Percentiles rank a stretch among this genome's conserved stretches.
Evolutionary conservation across 805 yeast genomes (phyloP).

Genomic region (Kazachstania kunashirensis): DNA sequence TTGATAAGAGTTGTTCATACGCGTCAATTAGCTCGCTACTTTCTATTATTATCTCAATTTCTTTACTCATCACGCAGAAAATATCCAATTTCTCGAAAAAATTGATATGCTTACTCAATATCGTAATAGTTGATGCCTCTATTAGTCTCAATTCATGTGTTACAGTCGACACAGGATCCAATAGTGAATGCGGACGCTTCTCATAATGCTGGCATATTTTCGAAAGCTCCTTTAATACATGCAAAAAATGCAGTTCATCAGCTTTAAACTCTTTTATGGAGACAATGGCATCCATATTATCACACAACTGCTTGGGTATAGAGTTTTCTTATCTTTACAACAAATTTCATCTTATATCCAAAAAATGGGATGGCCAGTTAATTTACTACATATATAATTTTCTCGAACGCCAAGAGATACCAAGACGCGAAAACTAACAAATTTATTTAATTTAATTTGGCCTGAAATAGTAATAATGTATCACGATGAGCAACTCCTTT

Average conservation of each 20-base stretch:
- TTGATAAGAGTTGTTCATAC: neutral
- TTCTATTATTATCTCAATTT: neutral
- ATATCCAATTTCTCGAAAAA: slow-evolving; percentile 1
- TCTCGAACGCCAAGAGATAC: too few species aligned
- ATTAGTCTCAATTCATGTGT: neutral
- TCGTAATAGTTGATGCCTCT: neutral
- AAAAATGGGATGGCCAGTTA: too few species aligned
- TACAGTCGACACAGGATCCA: slow-evolving; percentile 2
- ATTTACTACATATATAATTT: too few species aligned
- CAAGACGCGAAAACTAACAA: too few species aligned
- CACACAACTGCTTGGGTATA: too few species aligned
- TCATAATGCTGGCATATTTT: slow-evolving; percentile 2
- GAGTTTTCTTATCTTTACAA: too few species aligned
- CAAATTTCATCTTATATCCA: too few species aligned
- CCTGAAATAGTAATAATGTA: too few species aligned
- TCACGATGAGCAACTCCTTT: too few species aligned
- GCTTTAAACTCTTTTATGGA: slow-evolving; percentile 1
- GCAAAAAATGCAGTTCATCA: slow-evolving; percentile 2
- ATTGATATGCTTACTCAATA: slow-evolving; percentile 3
- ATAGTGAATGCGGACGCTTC: neutral
- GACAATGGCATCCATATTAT: slow-evolving; percentile 1
- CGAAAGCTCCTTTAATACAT: slow-evolving; percentile 2
- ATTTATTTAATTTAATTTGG: too few species aligned
- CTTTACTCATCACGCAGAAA: neutral
- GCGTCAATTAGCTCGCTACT: neutral